Evolutionary conservation across 768 basidiomycete species (phyloP), one percentile per base, ranked within the genome.

Genomic region (Mycena leptocephala): DNA sequence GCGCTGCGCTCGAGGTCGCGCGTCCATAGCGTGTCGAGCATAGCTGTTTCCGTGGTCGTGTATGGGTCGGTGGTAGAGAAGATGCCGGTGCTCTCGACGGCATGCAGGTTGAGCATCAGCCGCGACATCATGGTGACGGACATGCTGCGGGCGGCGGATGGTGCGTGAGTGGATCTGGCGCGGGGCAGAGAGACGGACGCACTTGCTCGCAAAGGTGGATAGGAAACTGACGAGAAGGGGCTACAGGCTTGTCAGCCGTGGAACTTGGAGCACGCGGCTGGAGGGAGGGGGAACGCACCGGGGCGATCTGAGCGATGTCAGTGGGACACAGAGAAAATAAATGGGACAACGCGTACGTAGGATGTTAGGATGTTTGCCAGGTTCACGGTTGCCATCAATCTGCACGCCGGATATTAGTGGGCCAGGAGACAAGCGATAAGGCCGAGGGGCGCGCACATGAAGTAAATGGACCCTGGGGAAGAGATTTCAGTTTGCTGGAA

Each of bases 41-140:
- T 69, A 20, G 46, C 18, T 24, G 24, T 28, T 26, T 28, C 24
- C 13, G 53, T 55, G 53, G 53, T 9, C 26, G 24, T 26, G 26
- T 24, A 53, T 11, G 67, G n/a, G n/a, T n/a, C 26, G 41, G 39
- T 76, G 30, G 68, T 59, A 18, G 74, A 70, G 43, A 76, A 70
- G 11, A 70, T 65, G 32, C 74, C 74, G 24, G 51, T 11, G 30
- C 62, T 58, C 62, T 70, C 74, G 28, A 71, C 68, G 18, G 59
- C 24, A 77, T 86, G 80, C 20, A 86, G 80, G 79, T 87, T 86
- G 56, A 86, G 83, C 80, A 86, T 84, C 22, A 87, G 82, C 28
- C 85, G 84, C 22, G 86, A 86, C 80, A 84, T 82, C 79, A 87
- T 78, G n/a, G 81, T 81, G 13, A 85, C 78, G 16, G 86, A 70